A percentile compares a stretch with the other conserved stretches of the same genome.
These are phyloP conservation scores for Leptographium wingfieldii DNA, from an alignment of 2,329 filamentous ascomycete species.

Conservation along the genomic window DNA sequence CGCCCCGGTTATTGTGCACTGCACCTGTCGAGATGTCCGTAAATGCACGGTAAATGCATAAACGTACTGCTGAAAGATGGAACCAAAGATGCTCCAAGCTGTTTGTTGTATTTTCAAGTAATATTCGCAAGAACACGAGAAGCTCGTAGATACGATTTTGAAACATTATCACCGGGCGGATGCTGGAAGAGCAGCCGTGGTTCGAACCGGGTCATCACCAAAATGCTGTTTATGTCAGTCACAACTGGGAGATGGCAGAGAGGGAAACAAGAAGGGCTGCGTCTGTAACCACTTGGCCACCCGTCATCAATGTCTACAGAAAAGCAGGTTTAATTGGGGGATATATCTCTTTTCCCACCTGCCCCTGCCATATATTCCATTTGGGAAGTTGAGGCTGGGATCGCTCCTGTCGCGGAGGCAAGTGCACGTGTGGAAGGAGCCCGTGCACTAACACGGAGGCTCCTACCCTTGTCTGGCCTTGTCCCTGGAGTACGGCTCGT, in stretches of 20 bases:
- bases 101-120: background rate
- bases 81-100: background rate
- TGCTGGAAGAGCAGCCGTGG: background rate
- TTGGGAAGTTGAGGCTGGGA: background rate
- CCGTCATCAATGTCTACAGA: background rate
- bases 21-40: background rate
- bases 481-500: too few species aligned
- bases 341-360: background rate
- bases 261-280: background rate
- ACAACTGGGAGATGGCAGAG: background rate
- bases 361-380: background rate
- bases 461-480: background rate
- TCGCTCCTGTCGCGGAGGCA: background rate
- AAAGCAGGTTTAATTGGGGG: background rate
- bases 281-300: constrained; percentile 1
- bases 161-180: background rate
- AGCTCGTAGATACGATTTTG: background rate
- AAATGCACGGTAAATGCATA: background rate
- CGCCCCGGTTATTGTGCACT: background rate
- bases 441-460: background rate
- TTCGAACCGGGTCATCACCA: background rate
- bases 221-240: background rate
- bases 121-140: background rate
- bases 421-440: background rate
- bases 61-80: background rate